These are phyloP conservation scores for Leersia perrieri DNA, from an alignment of 176 grass and related monocot species.

Conservation along the genomic window DNA sequence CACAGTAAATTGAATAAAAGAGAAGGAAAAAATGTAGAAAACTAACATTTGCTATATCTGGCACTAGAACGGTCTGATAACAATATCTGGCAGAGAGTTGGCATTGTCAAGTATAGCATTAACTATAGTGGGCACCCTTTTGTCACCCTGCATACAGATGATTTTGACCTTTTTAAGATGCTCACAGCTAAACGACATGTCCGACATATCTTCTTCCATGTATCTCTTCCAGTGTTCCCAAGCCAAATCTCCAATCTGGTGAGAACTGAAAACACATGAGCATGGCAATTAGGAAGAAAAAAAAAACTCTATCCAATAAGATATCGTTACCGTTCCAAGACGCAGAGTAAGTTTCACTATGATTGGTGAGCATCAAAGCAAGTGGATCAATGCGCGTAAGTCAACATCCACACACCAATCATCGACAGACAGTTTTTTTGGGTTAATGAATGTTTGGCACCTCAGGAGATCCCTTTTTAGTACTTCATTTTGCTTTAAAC, in stretches of 20 bases:
- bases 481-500: background rate
- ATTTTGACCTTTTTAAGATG: conserved; percentile 10
- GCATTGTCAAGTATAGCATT: background rate
- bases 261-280: background rate
- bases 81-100: background rate
- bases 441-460: background rate
- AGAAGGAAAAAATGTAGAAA: background rate
- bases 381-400: background rate
- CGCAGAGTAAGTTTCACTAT: background rate
- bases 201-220: background rate
- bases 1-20: too few species aligned
- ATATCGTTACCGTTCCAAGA: background rate
- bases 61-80: background rate
- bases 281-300: background rate
- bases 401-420: background rate
- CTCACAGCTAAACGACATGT: background rate
- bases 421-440: background rate
- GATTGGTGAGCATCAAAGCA: background rate
- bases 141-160: background rate
- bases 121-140: background rate
- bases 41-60: background rate
- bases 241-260: background rate
- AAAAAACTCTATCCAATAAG: background rate
- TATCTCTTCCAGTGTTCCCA: background rate
- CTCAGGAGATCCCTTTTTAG: background rate